Evolutionary conservation across 2,329 filamentous ascomycete species (phyloP).

Genomic region (Fusarium sp.): DNA sequence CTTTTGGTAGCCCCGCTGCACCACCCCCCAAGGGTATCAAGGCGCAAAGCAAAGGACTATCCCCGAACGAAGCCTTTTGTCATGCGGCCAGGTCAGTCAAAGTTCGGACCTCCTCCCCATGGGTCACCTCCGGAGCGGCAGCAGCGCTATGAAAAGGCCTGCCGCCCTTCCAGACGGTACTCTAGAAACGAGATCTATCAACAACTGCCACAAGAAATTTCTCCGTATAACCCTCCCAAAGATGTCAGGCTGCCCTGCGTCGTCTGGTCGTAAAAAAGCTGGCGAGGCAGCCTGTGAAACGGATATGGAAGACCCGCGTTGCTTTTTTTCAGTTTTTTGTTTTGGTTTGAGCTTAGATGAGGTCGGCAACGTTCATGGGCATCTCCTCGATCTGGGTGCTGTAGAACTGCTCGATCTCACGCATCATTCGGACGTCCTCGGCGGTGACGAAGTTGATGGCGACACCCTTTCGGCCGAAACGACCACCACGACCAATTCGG

Average conservation of each 20-base stretch:
- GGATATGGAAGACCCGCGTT: constrained; percentile 40
- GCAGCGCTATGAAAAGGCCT: constrained; percentile 28
- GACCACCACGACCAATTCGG: constrained; percentile 98
- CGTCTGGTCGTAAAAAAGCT: constrained; percentile 34
- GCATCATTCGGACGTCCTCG: constrained; percentile 99
- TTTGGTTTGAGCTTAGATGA: constrained; percentile 67
- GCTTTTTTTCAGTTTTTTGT: constrained; percentile 34
- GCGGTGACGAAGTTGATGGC: constrained; percentile 99
- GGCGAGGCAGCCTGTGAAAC: constrained; percentile 41
- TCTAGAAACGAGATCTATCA: constrained; percentile 57
- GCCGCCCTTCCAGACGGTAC: constrained; percentile 45
- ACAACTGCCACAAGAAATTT: constrained; percentile 53
- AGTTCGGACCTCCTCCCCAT: constrained; percentile 47
- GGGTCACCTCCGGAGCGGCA: constrained; percentile 47
- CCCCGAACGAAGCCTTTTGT: constrained; percentile 51
- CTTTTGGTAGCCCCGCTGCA: constrained; percentile 56
- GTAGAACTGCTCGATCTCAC: constrained; percentile 99
- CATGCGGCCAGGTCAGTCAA: constrained; percentile 48
- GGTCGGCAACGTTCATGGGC: constrained; percentile 91
- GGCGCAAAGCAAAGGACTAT: constrained; percentile 54
- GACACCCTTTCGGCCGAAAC: constrained; percentile 99
- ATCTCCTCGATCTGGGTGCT: constrained; percentile 99
- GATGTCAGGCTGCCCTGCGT: constrained; percentile 46
- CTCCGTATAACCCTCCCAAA: constrained; percentile 47
- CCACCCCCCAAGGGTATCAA: constrained; percentile 49